These are phyloP conservation scores for Pouteria glomerata DNA, from an alignment of 148 eudicot species.

Conservation along the genomic window DNA sequence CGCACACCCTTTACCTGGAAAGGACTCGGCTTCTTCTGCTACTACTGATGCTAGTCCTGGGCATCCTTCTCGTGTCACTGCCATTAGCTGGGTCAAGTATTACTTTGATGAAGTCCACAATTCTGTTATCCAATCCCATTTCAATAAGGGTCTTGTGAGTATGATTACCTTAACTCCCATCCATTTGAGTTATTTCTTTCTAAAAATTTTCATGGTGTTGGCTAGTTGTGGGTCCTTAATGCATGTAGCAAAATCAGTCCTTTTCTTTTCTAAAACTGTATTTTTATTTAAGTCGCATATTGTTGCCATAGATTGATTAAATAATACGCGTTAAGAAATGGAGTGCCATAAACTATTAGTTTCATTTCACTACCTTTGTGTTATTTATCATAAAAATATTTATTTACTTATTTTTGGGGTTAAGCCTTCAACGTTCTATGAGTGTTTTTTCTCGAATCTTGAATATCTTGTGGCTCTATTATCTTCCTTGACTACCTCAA, in stretches of 20 bases:
- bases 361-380: not conserved
- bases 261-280: not conserved
- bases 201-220: not conserved
- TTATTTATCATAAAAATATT: not conserved
- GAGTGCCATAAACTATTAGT: not conserved
- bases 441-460: not conserved
- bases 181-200: not conserved
- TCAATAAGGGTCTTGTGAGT: slow-evolving; percentile 82
- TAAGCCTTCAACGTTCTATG: not conserved
- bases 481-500: not conserved
- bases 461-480: not conserved
- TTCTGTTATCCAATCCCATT: slow-evolving; percentile 58
- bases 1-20: slow-evolving; percentile 56
- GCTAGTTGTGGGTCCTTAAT: not conserved
- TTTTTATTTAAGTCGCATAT: too few relatives aligned
- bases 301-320: not conserved
- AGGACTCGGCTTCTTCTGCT: slow-evolving; percentile 27
- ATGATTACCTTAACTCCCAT: not conserved
- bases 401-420: not conserved
- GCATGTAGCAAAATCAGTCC: not conserved
- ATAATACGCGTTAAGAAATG: not conserved
- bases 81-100: slow-evolving; percentile 84
- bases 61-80: slow-evolving; percentile 43
- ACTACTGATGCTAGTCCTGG: not conserved
- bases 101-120: slow-evolving; percentile 60